A percentile compares a stretch with the other conserved stretches of the same genome.
Evolutionary conservation across 306 rosid species (phyloP).

Genomic region (Quercus agrifolia): DNA sequence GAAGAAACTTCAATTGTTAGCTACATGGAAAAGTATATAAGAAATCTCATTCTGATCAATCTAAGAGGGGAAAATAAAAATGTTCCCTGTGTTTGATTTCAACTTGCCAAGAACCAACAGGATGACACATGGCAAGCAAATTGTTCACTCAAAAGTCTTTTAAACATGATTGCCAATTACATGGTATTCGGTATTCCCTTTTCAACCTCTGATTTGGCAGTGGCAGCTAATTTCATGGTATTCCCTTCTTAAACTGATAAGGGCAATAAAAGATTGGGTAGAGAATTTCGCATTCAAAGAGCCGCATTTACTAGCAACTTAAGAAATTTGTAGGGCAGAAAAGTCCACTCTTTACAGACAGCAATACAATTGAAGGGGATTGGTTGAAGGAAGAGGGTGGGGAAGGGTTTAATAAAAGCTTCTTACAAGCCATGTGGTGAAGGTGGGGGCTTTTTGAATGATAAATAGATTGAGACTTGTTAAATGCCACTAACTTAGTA

Average conservation of each 20-base stretch:
- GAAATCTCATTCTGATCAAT: not conserved
- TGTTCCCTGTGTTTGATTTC: not conserved
- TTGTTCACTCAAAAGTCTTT: too few relatives aligned
- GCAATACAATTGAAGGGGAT: not conserved
- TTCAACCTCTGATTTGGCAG: too few relatives aligned
- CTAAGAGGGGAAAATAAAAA: not conserved
- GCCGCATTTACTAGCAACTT: not conserved
- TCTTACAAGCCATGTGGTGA: not conserved
- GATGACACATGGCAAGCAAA: not conserved
- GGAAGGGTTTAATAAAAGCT: not conserved
- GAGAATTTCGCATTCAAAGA: not conserved
- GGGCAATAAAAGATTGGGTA: not conserved
- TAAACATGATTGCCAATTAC: too few relatives aligned
- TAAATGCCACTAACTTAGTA: not conserved
- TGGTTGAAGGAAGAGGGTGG: not conserved
- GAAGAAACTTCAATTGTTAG: conserved; percentile 11
- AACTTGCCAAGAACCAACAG: not conserved
- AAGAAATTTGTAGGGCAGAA: not conserved
- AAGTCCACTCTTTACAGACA: not conserved
- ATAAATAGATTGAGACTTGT: too few relatives aligned
- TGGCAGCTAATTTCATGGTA: not conserved
- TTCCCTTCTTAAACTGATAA: not conserved
- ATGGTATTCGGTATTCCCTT: too few relatives aligned
- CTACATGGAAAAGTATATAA: not conserved
- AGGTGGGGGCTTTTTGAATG: not conserved